A percentile compares a stretch with the other conserved stretches of the same genome.
Conservation (phyloP, 176 grass and related monocot genomes). For the Alloteropsis semialata region DNA sequence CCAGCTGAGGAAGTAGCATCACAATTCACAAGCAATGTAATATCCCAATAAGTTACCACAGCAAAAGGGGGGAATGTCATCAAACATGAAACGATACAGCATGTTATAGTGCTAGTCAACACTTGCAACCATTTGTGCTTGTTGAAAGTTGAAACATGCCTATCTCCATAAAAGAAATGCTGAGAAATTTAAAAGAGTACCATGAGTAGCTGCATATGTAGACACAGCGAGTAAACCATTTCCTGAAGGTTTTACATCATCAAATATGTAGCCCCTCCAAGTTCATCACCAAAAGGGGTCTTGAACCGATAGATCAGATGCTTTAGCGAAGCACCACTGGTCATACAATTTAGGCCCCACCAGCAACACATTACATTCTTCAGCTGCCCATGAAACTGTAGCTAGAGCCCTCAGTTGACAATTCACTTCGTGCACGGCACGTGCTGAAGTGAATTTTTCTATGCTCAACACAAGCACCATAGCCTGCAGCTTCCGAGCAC, state of each 20-base stretch:
- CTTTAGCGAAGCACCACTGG: neutral
- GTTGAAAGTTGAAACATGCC: too few species aligned
- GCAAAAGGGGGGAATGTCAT: too few species aligned
- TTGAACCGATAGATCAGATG: neutral
- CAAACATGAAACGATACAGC: too few species aligned
- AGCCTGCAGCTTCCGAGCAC: neutral
- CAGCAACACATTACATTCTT: neutral
- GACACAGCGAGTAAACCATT: neutral
- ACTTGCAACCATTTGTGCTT: too few species aligned
- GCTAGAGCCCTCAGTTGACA: neutral
- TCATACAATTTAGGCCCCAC: neutral
- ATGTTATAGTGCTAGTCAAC: too few species aligned
- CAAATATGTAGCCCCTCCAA: neutral
- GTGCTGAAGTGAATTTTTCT: neutral
- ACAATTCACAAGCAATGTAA: too few species aligned
- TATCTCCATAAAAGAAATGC: neutral
- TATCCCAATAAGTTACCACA: too few species aligned
- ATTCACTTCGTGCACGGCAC: neutral
- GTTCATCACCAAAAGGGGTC: conserved; percentile 7
- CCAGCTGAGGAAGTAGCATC: too few species aligned
- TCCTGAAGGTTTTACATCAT: neutral
- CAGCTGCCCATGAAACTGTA: neutral
- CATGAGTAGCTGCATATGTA: neutral
- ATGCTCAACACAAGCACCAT: neutral
- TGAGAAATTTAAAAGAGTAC: neutral